A percentile compares a stretch with the other conserved stretches of the same genome.
Conservation (phyloP, 2,329 filamentous ascomycete species). For the Bertia moriformis region DNA sequence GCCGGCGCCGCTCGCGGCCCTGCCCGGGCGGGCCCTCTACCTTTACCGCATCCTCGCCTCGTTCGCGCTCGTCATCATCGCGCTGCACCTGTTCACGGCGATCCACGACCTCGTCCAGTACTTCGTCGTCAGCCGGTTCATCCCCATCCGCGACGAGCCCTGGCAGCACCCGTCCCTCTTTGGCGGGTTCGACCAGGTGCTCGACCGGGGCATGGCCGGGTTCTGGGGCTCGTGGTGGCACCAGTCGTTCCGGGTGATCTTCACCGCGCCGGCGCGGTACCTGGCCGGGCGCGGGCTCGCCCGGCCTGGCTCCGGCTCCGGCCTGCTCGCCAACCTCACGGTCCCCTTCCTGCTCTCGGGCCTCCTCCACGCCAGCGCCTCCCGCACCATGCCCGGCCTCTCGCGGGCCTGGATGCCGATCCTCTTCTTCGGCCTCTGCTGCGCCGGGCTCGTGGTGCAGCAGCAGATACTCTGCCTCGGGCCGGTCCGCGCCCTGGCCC, state of each 20-base stretch:
- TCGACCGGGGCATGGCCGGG: constrained; percentile 60
- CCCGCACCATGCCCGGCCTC: constrained; percentile 44
- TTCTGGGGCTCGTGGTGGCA: constrained; percentile 87
- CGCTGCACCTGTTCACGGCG: constrained; percentile 45
- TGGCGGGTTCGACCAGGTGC: constrained; percentile 36
- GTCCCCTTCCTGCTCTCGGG: constrained; percentile 54
- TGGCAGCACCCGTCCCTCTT: constrained; percentile 40
- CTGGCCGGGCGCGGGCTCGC: constrained; percentile 19
- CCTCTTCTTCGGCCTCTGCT: constrained; percentile 59
- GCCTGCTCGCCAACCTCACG: constrained; percentile 18
- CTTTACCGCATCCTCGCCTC: constrained; percentile 41
- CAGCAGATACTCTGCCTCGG: constrained; percentile 40
- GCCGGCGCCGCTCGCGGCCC: constrained; percentile 27
- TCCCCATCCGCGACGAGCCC: constrained; percentile 32
- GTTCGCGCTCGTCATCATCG: constrained; percentile 38
- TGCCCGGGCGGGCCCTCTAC: constrained; percentile 22
- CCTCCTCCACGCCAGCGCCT: constrained; percentile 57
- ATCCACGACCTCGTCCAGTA: constrained; percentile 43
- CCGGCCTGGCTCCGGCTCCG: constrained; percentile 12
- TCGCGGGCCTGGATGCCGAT: constrained; percentile 36
- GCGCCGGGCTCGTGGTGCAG: constrained; percentile 52
- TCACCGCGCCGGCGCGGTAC: constrained; percentile 41
- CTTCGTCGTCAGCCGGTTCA: constrained; percentile 28
- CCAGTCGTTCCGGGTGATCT: constrained; percentile 68
- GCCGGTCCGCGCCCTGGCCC: no score